A percentile compares a stretch with the other conserved stretches of the same genome.
Conservation (phyloP, 768 basidiomycete genomes). For the Hysterangium stoloniferum region DNA sequence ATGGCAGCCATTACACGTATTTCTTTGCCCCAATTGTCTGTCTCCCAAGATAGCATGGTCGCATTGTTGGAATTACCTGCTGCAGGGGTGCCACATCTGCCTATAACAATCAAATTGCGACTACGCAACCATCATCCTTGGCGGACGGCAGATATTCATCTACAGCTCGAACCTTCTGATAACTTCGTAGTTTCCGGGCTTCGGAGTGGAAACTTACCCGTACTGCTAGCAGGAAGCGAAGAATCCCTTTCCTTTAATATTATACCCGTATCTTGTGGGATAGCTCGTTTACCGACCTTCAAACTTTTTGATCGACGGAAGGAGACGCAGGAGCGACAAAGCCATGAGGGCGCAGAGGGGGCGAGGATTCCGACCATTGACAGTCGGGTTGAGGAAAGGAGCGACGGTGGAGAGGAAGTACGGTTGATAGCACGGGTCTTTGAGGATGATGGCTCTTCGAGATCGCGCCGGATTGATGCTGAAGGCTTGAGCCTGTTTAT, state of each 20-base stretch:
- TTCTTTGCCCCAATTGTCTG: slow-evolving; percentile 52
- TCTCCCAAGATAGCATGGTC: slow-evolving; percentile 54
- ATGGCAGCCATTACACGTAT: slow-evolving; percentile 38
- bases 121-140: slow-evolving; percentile 59
- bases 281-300: slow-evolving; percentile 53
- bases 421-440: background rate
- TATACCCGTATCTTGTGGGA: slow-evolving; percentile 69
- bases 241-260: slow-evolving; percentile 59
- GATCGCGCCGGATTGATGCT: background rate
- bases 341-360: background rate
- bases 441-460: background rate
- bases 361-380: slow-evolving; percentile 1
- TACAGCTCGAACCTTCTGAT: slow-evolving; percentile 67
- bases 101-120: slow-evolving; percentile 45
- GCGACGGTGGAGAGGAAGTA: background rate
- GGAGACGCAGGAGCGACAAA: slow-evolving; percentile 4
- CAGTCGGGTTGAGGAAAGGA: slow-evolving; percentile 4
- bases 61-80: slow-evolving; percentile 61
- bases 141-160: slow-evolving; percentile 59
- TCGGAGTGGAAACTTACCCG: slow-evolving; percentile 54
- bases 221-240: slow-evolving; percentile 69
- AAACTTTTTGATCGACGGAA: slow-evolving; percentile 48
- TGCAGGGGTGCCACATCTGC: slow-evolving; percentile 53
- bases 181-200: slow-evolving; percentile 80
- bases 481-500: slow-evolving; percentile 5